A percentile compares a stretch with the other conserved stretches of the same genome.
Evolutionary conservation across 495 filamentous ascomycete species (phyloP).

Genomic region (Penicillium psychrofluorescens): DNA sequence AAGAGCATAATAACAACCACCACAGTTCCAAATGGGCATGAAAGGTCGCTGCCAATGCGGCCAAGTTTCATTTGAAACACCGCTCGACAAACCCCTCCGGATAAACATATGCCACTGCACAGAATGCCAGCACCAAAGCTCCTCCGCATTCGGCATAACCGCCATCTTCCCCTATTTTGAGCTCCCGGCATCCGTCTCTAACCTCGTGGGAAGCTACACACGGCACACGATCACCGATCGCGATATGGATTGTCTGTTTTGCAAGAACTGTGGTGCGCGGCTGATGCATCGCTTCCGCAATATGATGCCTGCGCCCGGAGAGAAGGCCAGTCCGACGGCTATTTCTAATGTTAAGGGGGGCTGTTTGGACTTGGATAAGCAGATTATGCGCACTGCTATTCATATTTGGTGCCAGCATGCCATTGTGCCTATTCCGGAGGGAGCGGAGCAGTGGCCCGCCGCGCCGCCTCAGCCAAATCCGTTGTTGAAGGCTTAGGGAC

Average conservation of each 20-base stretch:
- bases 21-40: slow-evolving; percentile 22
- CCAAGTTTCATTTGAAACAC: slow-evolving; percentile 53
- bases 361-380: slow-evolving; percentile 43
- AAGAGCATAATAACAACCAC: no score
- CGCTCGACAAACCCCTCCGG: slow-evolving; percentile 35
- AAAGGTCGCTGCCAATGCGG: slow-evolving; percentile 58
- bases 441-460: slow-evolving; percentile 32
- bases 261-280: slow-evolving; percentile 51
- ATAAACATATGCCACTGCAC: slow-evolving; percentile 65
- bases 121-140: slow-evolving; percentile 58
- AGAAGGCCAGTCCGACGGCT: slow-evolving; percentile 9
- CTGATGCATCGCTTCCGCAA: slow-evolving; percentile 48
- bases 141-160: slow-evolving; percentile 59
- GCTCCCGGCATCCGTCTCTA: slow-evolving; percentile 31
- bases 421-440: slow-evolving; percentile 56
- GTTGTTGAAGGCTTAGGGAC: background rate
- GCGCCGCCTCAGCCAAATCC: slow-evolving; percentile 12
- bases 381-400: slow-evolving; percentile 45
- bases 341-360: slow-evolving; percentile 55
- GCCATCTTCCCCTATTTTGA: slow-evolving; percentile 59
- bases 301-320: slow-evolving; percentile 22
- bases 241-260: slow-evolving; percentile 51
- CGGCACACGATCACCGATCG: slow-evolving; percentile 35
- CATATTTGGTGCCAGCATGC: slow-evolving; percentile 59
- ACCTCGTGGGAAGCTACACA: slow-evolving; percentile 36